These are phyloP conservation scores for Cicer judaicum DNA, from an alignment of 306 rosid genomes.

Conservation along the genomic window DNA sequence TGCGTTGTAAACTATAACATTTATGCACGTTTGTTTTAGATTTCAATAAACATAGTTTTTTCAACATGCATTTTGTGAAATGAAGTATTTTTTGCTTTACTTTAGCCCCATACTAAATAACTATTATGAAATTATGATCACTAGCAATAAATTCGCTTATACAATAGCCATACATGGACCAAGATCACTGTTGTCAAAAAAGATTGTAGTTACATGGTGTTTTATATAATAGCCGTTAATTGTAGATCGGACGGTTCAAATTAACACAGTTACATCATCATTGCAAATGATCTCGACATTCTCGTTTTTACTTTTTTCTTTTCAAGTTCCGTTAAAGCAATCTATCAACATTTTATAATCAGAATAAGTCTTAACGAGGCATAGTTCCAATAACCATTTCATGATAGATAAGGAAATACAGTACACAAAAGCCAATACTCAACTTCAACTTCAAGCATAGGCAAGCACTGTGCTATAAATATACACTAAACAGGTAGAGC, in stretches of 20 bases:
- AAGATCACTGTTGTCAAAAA: too few relatives aligned
- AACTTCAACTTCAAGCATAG: slow-evolving; percentile 9
- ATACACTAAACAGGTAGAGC: neutral
- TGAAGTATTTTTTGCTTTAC: too few relatives aligned
- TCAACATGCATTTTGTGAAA: neutral
- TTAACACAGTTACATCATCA: too few relatives aligned
- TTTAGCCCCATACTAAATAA: neutral
- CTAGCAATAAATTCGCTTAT: neutral
- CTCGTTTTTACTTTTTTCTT: neutral
- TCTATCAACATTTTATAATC: slow-evolving; percentile 10
- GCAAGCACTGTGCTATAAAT: too few relatives aligned
- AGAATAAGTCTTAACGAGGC: neutral
- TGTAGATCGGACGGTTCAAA: too few relatives aligned
- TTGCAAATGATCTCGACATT: neutral
- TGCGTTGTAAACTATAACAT: neutral
- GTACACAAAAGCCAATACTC: slow-evolving; percentile 1
- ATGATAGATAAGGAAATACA: slow-evolving; percentile 19
- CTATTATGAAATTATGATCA: neutral
- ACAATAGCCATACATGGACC: neutral
- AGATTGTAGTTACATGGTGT: too few relatives aligned
- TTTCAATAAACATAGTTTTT: neutral
- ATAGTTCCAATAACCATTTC: slow-evolving; percentile 23
- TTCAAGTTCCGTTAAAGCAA: slow-evolving; percentile 3
- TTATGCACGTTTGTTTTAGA: neutral
- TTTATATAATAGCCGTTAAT: too few relatives aligned